These are phyloP conservation scores for Saposhnikovia divaricata DNA, from an alignment of 129 eudicot genomes.

Conservation along the genomic window DNA sequence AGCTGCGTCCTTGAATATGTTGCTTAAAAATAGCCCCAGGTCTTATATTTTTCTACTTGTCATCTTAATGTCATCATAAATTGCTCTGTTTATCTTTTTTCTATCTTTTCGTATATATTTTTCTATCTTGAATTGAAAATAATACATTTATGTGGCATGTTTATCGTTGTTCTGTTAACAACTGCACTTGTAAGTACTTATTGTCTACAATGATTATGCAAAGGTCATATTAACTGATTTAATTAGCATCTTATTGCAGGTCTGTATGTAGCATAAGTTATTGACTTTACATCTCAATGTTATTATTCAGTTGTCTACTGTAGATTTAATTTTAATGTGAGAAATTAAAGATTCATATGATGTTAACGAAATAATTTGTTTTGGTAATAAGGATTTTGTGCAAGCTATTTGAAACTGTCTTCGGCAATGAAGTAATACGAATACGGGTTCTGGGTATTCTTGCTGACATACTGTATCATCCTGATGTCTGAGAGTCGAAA, in stretches of 20 bases:
- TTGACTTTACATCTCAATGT: neutral
- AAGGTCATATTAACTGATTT: no score
- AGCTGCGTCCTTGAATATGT: slow-evolving; percentile 67
- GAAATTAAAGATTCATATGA: neutral
- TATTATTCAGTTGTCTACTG: neutral
- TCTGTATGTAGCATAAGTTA: neutral
- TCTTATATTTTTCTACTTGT: slow-evolving; percentile 19
- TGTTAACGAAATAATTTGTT: neutral
- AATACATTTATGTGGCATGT: neutral
- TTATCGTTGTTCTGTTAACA: neutral
- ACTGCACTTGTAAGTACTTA: neutral
- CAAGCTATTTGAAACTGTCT: slow-evolving; percentile 64
- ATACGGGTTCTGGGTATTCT: slow-evolving; percentile 78
- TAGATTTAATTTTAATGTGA: neutral
- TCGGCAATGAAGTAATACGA: slow-evolving; percentile 76
- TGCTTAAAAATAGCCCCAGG: slow-evolving; percentile 65
- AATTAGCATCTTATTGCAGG: slow-evolving; percentile 62
- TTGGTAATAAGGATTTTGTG: slow-evolving; percentile 43
- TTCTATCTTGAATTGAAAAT: neutral
- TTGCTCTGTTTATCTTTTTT: neutral
- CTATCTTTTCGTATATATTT: neutral
- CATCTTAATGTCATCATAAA: neutral
- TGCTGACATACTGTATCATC: slow-evolving; percentile 66
- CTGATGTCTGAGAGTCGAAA: slow-evolving; percentile 58
- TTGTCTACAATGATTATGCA: no score